Conservation (phyloP, 2,329 filamentous ascomycete species). For the Dactylellina haptotyla region DNA sequence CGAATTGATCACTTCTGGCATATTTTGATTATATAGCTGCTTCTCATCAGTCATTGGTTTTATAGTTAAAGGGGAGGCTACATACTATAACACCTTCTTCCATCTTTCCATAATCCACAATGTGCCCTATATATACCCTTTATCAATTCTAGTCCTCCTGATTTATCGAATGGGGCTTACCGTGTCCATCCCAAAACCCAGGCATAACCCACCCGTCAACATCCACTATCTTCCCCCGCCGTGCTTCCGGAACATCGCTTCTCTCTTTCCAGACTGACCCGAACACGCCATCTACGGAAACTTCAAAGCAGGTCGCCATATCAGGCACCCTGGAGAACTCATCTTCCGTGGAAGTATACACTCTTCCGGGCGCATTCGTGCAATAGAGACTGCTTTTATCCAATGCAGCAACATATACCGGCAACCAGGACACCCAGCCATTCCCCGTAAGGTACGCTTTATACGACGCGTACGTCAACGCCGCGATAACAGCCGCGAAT, state of each 20-base stretch:
- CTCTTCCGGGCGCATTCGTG: not conserved
- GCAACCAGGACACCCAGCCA: not conserved
- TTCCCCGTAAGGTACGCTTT: not conserved
- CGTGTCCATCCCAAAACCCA: slow-evolving; percentile 77
- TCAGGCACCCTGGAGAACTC: slow-evolving; percentile 3
- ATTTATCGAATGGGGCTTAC: not conserved
- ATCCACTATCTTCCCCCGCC: not conserved
- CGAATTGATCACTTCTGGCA: slow-evolving; percentile 65
- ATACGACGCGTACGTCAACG: slow-evolving; percentile 4
- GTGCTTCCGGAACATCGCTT: not conserved
- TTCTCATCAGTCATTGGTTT: slow-evolving; percentile 56
- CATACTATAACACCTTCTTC: slow-evolving; percentile 74
- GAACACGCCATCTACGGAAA: not conserved
- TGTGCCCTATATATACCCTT: slow-evolving; percentile 65
- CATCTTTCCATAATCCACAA: slow-evolving; percentile 74
- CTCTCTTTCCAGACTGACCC: slow-evolving; percentile 13
- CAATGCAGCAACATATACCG: not conserved
- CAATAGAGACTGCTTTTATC: slow-evolving; percentile 29
- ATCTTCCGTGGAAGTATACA: slow-evolving; percentile 22
- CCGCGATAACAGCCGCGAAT: slow-evolving; percentile 4
- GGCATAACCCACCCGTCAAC: slow-evolving; percentile 66
- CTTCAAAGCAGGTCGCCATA: slow-evolving; percentile 30
- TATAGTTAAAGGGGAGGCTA: slow-evolving; percentile 61
- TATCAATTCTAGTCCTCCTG: not conserved
- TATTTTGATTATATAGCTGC: slow-evolving; percentile 7